Base-by-base conservation (phyloP, 192 early-diverging fungal genomes). In the Backusella circina region DNA sequence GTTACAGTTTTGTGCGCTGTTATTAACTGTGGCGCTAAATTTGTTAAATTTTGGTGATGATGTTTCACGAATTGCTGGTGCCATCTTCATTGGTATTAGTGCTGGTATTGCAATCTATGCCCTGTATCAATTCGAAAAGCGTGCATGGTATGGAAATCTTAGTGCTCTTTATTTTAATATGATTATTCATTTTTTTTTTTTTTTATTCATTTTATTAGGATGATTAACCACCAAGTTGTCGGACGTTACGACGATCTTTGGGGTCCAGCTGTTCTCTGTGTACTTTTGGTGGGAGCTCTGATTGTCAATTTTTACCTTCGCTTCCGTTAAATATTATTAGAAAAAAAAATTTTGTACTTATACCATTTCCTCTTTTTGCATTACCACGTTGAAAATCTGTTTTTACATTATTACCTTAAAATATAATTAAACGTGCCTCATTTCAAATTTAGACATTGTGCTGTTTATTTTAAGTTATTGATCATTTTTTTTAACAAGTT, bases 161-260 rank as follows among this genome's bases (percentile, higher is more conserved):
- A 65, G 61, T 47, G 21, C 30, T 37, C 37, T 73, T 65, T 36
- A 36, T 57, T 36, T 50, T 72, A 72, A 35, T 36, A 12, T 50
- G 7, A 33, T 44, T 26, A 28, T 16, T 61, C 9, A n/a, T 28
- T 33, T 51, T 12, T 39, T n/a, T 36, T 41, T 30, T 33, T 13
- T 35, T 18, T 33, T 35, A 10, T 65, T 38, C 21, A 26, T 13
- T 23, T 50, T 71, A 39, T 21, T 61, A 77, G 75, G 67, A 81
- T 81, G 79, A 81, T 81, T 23, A 81, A 81, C 65, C 75, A 73
- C 51, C 79, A 68, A 3, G 39, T 81, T 67, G 57, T 73, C 15
- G 92, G 92, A 16, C 89, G 91, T 12, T 95, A 93, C 75, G 94
- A 95, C 77, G 93, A 95, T 77, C 76, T 88, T 23, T 79, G 85